Conservation (phyloP, 1,139 yeast species). For the Saccharomyces hybrid region DNA sequence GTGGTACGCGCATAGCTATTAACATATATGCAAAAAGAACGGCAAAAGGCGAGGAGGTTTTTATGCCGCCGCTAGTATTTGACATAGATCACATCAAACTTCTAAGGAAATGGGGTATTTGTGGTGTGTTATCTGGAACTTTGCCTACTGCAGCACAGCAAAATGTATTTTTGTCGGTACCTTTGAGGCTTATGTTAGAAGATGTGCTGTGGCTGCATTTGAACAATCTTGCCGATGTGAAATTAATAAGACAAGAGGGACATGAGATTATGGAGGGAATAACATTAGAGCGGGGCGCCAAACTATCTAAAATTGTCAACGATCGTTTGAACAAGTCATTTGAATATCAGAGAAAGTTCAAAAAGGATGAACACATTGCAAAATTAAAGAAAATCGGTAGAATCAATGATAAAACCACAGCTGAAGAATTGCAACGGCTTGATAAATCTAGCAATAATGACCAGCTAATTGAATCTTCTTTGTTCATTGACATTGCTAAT, state of each 20-base stretch:
- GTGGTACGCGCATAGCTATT: background rate
- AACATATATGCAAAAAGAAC: background rate
- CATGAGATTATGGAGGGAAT: conserved; percentile 13
- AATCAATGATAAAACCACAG: conserved; percentile 1
- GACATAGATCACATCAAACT: conserved; percentile 43
- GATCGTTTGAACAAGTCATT: conserved; percentile 13
- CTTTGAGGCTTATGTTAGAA: conserved; percentile 63
- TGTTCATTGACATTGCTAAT: conserved; percentile 18
- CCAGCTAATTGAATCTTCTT: conserved; percentile 17
- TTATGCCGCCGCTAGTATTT: conserved; percentile 36
- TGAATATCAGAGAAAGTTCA: conserved; percentile 14
- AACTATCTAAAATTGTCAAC: conserved; percentile 10
- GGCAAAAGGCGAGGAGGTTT: background rate
- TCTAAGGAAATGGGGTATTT: conserved; percentile 50
- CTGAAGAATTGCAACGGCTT: background rate
- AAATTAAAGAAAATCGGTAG: conserved; percentile 16
- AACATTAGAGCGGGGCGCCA: conserved; percentile 9
- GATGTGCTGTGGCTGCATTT: conserved; percentile 63
- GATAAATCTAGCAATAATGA: conserved; percentile 2
- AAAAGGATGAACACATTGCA: conserved; percentile 14
- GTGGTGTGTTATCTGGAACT: conserved; percentile 77
- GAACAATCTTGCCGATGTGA: conserved; percentile 35
- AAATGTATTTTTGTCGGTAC: conserved; percentile 74
- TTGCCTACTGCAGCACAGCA: conserved; percentile 88
- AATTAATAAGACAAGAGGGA: conserved; percentile 14